phyloP scores from a whole-genome alignment of 2,329 filamentous ascomycete genomes.

The Keithomyces neogunnii region DNA sequence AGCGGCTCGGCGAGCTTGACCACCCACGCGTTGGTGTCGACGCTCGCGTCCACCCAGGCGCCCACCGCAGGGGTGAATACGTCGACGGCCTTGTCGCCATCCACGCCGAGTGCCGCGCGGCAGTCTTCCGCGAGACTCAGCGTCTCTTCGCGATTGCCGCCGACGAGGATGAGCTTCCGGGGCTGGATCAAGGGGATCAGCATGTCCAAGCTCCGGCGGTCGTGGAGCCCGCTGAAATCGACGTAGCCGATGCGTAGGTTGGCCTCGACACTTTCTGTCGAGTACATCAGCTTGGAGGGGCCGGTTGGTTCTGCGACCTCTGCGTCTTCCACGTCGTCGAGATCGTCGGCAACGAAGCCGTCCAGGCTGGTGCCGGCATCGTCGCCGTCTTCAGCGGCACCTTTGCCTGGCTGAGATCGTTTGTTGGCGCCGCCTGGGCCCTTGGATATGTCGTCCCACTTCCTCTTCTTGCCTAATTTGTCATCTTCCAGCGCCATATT shows the following conservation, averaged over 20 bases:
- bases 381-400: slow-evolving; percentile 35
- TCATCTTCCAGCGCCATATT: slow-evolving; percentile 39
- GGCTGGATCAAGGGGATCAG: slow-evolving; percentile 89
- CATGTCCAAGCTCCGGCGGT: slow-evolving; percentile 90
- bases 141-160: slow-evolving; percentile 73
- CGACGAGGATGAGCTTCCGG: slow-evolving; percentile 87
- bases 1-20: slow-evolving; percentile 81
- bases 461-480: slow-evolving; percentile 81
- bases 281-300: slow-evolving; percentile 67
- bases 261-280: slow-evolving; percentile 54
- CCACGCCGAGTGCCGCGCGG: slow-evolving; percentile 52
- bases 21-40: slow-evolving; percentile 96
- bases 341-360: slow-evolving; percentile 42
- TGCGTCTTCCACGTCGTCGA: slow-evolving; percentile 49
- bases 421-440: slow-evolving; percentile 41
- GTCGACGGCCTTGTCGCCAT: slow-evolving; percentile 47
- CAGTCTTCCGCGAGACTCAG: slow-evolving; percentile 71
- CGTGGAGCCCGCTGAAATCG: slow-evolving; percentile 87
- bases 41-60: slow-evolving; percentile 73
- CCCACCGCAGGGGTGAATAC: slow-evolving; percentile 80
- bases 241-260: slow-evolving; percentile 76
- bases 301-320: slow-evolving; percentile 45
- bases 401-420: slow-evolving; percentile 42
- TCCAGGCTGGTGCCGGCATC: slow-evolving; percentile 25
- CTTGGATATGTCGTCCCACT: slow-evolving; percentile 67